Evolutionary conservation across 345 rosid genomes (phyloP), one percentile per base, ranked within the genome.

Genomic region (Balakata baccata): DNA sequence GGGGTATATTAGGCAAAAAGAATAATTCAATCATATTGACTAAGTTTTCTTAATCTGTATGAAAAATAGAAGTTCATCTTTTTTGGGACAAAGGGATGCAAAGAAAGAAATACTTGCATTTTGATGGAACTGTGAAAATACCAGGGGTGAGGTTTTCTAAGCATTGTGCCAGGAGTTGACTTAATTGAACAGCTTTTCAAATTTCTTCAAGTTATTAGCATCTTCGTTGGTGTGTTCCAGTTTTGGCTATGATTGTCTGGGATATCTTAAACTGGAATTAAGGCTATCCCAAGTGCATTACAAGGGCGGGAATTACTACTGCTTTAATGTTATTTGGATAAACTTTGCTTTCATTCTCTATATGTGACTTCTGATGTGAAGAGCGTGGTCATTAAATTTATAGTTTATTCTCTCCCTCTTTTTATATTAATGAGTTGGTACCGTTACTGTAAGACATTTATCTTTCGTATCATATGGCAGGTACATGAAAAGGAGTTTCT

Each of bases 401-500:
- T 37, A 16, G n/a, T 63, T 25, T 17, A 3, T 43, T 43, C 10
- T 43, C 47, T 17, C 62, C 0, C 34, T 29, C 34, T 29, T 29
- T 29, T 1, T 29, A 29, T 29, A 29, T 46, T 38, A 16, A 10
- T 8, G n/a, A 49, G 22, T 62, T 22, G 22, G 39, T 71, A 63
- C 29, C 5, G 10, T 12, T 20, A 58, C 38, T 29, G 17, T 58
- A n/a, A n/a, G 58, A 5, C 58, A 38, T n/a, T 38, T 74, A n/a
- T 38, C 49, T 60, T 22, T 60, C 45, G 7, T 29, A 47, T 82
- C 38, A 73, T 47, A 76, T 69, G 49, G 69, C 83, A 92, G 97
- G 86, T 92, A 64, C 94, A 89, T 79, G 98, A 92, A 77, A 94
- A 95, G 81, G 98, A 92, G 73, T 86, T 92, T 81, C 74, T 88